These are phyloP conservation scores for Gynostemma pentaphyllum DNA, from an alignment of 306 rosid genomes.

Conservation along the genomic window DNA sequence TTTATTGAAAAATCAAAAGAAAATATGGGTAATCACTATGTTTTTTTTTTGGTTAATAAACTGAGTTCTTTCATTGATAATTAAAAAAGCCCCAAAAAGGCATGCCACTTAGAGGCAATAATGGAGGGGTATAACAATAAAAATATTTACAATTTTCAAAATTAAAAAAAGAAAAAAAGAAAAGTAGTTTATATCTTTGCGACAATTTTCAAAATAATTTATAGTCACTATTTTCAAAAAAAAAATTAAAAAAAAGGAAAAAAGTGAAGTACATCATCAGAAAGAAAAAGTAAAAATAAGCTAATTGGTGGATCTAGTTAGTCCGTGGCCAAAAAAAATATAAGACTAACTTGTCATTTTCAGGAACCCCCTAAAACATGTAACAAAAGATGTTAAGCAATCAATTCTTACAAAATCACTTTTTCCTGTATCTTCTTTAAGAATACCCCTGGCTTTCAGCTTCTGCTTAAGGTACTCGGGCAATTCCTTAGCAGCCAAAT, in stretches of 20 bases:
- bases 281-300: neutral
- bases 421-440: constrained; percentile 36
- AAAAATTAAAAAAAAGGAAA: neutral
- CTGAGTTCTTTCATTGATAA: no score
- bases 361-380: neutral
- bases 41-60: neutral
- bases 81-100: no score
- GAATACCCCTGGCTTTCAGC: constrained; percentile 85
- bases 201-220: no score
- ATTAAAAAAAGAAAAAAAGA: no score
- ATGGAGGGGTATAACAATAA: no score
- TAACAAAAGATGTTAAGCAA: neutral
- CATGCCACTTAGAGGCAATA: no score
- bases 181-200: no score
- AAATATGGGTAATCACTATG: neutral
- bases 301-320: neutral
- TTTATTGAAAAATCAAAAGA: neutral
- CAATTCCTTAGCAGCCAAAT: constrained; percentile 47
- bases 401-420: constrained; percentile 33
- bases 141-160: no score
- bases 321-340: neutral
- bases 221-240: no score
- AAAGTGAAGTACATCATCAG: neutral
- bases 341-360: neutral
- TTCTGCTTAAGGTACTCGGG: constrained; percentile 82